Evolutionary conservation across 768 basidiomycete species (phyloP), one percentile per base, ranked within the genome.

Genomic region (Leccinellum albellum): DNA sequence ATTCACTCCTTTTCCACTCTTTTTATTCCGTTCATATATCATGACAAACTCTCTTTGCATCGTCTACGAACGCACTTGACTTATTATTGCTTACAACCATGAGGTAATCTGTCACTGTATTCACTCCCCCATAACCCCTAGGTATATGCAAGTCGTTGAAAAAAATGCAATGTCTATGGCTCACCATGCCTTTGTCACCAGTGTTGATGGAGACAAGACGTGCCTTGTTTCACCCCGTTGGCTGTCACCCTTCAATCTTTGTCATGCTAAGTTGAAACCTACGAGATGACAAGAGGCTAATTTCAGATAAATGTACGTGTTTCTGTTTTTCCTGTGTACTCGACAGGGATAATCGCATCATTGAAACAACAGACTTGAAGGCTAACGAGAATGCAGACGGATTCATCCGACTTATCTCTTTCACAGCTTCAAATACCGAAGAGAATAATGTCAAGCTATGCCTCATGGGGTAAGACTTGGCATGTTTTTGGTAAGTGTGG

Each of bases 1-100:
- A 32, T 50, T 56, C 59, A 0, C 24, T 47, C 4, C 2, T 37
- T 37, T 9, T 3, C 4, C 50, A n/a, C 46, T 12, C 9, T 59
- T 50, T 57, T 67, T 67, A 67, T 69, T 65, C 52, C 50, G 44
- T 57, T 51, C 65, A 64, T 31, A 67, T 69, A 67, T 56, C 66
- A 50, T 56, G 55, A 58, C 33, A 49, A 59, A 64, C 59, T 44
- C 23, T 50, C 48, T 64, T 58, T 53, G 50, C 63, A 70, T 67
- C 45, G 54, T 56, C 40, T 31, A 35, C 35, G 44, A 44, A 60
- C 37, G 33, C 68, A 50, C 31, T 61, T 58, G 53, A 24, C 52
- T 59, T 63, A 58, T 58, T 56, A 65, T 63, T 60, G 55, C 66
- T 67, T 57, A 60, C 59, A 65, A 57, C 57, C 57, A 54, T 33